Evolutionary conservation across 306 rosid species (phyloP), one percentile per base, ranked within the genome.

Genomic region (Sicyos edulis): DNA sequence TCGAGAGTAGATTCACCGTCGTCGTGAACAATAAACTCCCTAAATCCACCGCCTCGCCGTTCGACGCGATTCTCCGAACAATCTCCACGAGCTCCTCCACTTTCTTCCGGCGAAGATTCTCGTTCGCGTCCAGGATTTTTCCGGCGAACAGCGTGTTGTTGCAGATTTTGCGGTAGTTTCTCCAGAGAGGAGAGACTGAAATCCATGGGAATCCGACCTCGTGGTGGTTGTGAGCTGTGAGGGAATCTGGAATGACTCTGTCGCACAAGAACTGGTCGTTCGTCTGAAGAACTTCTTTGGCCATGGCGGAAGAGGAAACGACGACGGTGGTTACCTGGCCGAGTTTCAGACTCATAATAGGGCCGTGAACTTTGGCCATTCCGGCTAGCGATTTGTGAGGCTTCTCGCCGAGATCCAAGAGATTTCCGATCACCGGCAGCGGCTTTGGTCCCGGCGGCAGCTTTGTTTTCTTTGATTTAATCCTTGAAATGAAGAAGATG

Each of bases 391-490:
- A 52, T 64, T 58, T 72, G 72, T 81, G 87, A 6, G 89, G 86
- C 22, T 74, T 80, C 14, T 78, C 53, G 0, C 82, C 85, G n/a
- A 89, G 86, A 11, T 74, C 75, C 26, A 83, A 62, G 6, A 84
- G 78, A 65, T 86, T 88, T 40, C 91, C 89, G 1, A 82, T 78
- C 42, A 88, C 6, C 10, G 91, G 87, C 2, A 65, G 72, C 8
- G 83, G 75, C 1, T 44, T 83, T 26, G 85, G 91, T 15, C 91
- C 95, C 1, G 87, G 89, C 29, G 90, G 90, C 3, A 84, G 82
- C 3, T 62, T 42, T 10, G 10, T 75, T 0, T 7, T 5, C 40
- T 47, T 47, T 0, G 42, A 22, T 13, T 22, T 47, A 9, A 67
- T 20, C 4, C 7, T 22, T 0, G 0, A 22, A 67, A 67, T 47